Percentiles rank a stretch among this genome's conserved stretches.
These are phyloP conservation scores for Voacanga thouarsii DNA, from an alignment of 257 asterid genomes.

Conservation along the genomic window DNA sequence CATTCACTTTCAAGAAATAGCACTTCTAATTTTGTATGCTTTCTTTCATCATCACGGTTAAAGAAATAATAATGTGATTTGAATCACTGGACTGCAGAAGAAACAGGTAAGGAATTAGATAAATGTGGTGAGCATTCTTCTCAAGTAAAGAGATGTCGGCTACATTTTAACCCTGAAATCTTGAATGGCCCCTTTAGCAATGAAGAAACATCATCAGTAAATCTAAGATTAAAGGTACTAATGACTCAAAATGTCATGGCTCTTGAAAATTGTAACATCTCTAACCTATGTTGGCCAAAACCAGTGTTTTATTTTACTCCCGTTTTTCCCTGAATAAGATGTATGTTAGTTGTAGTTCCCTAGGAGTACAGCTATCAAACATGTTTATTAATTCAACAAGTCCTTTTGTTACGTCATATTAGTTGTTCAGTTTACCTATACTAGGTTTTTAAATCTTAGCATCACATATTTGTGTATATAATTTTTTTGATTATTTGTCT, in stretches of 20 bases:
- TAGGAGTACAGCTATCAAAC: not conserved
- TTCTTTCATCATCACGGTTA: not conserved
- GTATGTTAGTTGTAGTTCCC: not conserved
- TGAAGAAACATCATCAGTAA: slow-evolving; percentile 31
- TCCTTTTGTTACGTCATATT: too few species aligned
- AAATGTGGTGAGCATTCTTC: slow-evolving; percentile 41
- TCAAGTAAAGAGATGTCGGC: slow-evolving; percentile 57
- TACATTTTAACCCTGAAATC: slow-evolving; percentile 58
- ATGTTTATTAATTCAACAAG: not conserved
- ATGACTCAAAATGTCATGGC: not conserved
- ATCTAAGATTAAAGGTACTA: slow-evolving; percentile 49
- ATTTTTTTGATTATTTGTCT: not conserved
- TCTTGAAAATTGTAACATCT: slow-evolving; percentile 2
- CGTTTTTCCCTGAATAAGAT: not conserved
- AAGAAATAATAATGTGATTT: not conserved
- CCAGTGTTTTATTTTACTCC: not conserved
- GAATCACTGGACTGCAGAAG: slow-evolving; percentile 40
- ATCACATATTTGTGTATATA: not conserved
- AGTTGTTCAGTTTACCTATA: not conserved
- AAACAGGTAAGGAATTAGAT: slow-evolving; percentile 36
- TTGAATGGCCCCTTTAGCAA: slow-evolving; percentile 31
- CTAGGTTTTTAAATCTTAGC: not conserved
- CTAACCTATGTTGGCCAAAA: not conserved
- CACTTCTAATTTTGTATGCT: not conserved
- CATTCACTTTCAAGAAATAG: not conserved